Conservation (phyloP, 106 monocot genomes). For the Dioscorea alata region DNA sequence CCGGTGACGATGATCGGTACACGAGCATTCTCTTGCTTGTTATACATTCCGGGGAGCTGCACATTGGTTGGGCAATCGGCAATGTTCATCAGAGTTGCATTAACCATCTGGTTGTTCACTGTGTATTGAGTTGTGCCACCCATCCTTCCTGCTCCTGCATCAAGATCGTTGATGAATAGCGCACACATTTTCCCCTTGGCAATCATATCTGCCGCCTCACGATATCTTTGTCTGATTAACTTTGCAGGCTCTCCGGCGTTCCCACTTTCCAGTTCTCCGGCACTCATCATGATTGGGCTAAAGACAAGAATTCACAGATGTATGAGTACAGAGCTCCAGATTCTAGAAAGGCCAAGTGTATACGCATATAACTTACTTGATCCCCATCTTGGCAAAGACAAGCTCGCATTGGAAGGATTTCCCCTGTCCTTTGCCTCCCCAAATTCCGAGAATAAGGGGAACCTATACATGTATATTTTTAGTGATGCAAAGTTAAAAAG, state of each 20-base stretch:
- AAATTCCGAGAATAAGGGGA: slow-evolving; percentile 95
- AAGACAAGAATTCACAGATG: not conserved
- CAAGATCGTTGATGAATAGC: slow-evolving; percentile 99
- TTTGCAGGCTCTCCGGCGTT: slow-evolving; percentile 98
- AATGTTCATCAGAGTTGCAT: slow-evolving; percentile 99
- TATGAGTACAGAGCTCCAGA: not conserved
- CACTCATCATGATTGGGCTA: slow-evolving; percentile 99
- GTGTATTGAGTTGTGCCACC: slow-evolving; percentile 99
- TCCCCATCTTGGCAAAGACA: slow-evolving; percentile 92
- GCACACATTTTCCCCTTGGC: slow-evolving; percentile 92
- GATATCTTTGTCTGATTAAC: slow-evolving; percentile 86
- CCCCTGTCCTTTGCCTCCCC: slow-evolving; percentile 99
- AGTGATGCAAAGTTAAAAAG: too few relatives aligned
- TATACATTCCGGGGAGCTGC: slow-evolving; percentile 98
- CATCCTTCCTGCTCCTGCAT: slow-evolving; percentile 92
- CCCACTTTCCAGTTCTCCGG: slow-evolving; percentile 95
- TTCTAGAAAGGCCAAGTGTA: not conserved
- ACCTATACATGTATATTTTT: slow-evolving; percentile 25
- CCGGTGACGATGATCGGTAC: slow-evolving; percentile 95
- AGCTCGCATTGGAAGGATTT: slow-evolving; percentile 99
- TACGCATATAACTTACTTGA: slow-evolving; percentile 54
- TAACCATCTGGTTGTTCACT: slow-evolving; percentile 99
- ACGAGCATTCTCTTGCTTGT: slow-evolving; percentile 93
- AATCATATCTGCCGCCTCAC: slow-evolving; percentile 95
- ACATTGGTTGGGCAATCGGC: slow-evolving; percentile 96